Base-by-base conservation (phyloP, 495 filamentous ascomycete species). In the Aspergillus kassunensis region DNA sequence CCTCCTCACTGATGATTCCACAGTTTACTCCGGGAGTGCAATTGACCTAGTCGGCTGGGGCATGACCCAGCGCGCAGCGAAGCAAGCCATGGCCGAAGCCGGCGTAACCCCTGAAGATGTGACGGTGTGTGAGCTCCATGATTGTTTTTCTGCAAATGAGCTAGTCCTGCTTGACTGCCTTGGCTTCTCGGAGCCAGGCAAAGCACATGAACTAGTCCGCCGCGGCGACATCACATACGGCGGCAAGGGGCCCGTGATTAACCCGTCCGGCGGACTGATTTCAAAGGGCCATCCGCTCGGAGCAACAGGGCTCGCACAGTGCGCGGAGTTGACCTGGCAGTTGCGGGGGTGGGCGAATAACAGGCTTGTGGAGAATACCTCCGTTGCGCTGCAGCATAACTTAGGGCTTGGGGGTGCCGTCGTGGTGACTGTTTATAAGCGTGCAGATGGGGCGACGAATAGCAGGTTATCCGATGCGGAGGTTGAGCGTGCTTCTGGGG, bases 101-200 rank as follows among this genome's bases (percentile, higher is more conserved):
- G 78, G 79, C 10, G 76, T 91, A 15, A 72, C 76, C 2, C 69
- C 86, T 0, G 66, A 68, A 15, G 86, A 93, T 51, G 75, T 96
- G 56, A 83, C 84, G 54, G 89, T 97, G 5, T 90, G 87, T 68
- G 93, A 98, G 69, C 73, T 98, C 40, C 93, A 98, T 68, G 93
- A 98, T 67, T 98, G 93, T 70, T 98, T 98, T 78, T 91, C 87
- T 4, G 83, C 92, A 15, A 98, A 98, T 64, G 91, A 97, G 73
- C 85, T 98, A 79, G 78, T 91, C 27, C 81, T 83, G 0, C 81
- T 98, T 31, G 92, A 97, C 65, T 89, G 86, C 0, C 76, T 98
- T 3, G 91, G 90, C 6, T 77, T 98, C 2, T 82, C 77, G 29
- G 80, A 82, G 51, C 81, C 77, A 0, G 93, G 92, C 0, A 91